These are phyloP conservation scores for Groenewaldozyma tartarivorans DNA, from an alignment of 805 yeast species.

Conservation along the genomic window DNA sequence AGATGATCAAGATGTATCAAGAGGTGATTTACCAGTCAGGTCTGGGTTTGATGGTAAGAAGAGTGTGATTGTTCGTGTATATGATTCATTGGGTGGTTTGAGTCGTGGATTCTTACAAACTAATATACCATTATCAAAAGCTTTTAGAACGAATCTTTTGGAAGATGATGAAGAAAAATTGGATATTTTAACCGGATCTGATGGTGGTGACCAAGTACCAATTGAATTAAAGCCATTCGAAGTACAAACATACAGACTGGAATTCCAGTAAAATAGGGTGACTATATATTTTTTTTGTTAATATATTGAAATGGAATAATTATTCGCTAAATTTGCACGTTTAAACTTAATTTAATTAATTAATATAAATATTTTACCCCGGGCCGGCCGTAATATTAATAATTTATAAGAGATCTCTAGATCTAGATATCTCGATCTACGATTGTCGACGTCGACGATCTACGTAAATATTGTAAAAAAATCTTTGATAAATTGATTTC, in stretches of 20 bases:
- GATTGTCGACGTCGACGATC: too few relatives aligned
- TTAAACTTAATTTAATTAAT: too few relatives aligned
- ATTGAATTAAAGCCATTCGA: constrained; percentile 67
- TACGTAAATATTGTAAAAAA: too few relatives aligned
- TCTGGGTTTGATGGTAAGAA: constrained; percentile 33
- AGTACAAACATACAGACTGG: constrained; percentile 52
- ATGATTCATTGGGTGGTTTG: constrained; percentile 82
- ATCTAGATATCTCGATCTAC: too few relatives aligned
- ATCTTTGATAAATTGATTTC: too few relatives aligned
- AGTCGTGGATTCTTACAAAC: constrained; percentile 34
- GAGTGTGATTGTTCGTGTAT: constrained; percentile 61
- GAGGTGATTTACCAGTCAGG: constrained; percentile 33
- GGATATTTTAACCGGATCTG: constrained; percentile 19
- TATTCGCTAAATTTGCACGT: too few relatives aligned
- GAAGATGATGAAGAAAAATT: constrained; percentile 32
- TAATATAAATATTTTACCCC: too few relatives aligned
- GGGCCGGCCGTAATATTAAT: too few relatives aligned
- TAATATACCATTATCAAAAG: constrained; percentile 39
- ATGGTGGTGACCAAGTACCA: constrained; percentile 25
- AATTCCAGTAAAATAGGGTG: constrained; percentile 13
- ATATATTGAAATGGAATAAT: too few relatives aligned
- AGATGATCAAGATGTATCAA: constrained; percentile 46
- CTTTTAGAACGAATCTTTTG: constrained; percentile 36
- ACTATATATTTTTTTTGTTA: background rate
- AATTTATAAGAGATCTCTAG: too few relatives aligned